Base-by-base conservation (phyloP, 2,329 filamentous ascomycete genomes). In the Meredithiella fracta region DNA sequence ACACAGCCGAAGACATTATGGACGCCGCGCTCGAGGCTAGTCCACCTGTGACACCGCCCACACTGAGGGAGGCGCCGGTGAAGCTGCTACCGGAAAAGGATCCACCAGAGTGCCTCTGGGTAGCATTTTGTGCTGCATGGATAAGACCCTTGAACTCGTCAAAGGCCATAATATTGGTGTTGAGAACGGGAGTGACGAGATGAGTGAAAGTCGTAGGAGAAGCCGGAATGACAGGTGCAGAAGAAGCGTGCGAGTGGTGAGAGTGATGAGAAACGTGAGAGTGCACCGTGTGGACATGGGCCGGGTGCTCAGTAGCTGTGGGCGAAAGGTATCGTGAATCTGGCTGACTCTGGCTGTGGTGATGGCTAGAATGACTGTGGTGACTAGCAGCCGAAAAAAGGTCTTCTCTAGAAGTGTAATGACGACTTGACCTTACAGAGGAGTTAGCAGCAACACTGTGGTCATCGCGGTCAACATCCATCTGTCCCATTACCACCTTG, bases 401-500 rank as follows among this genome's bases (percentile, higher is more conserved):
- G 23, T 71, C 70, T 25, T 75, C 71, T 9, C 78, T 73, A 57
- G 70, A 71, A 38, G 68, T 63, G 56, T 94, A 88, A 58, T 85
- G 79, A 61, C 80, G 84, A 65, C 79, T 80, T 52, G 84, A 72
- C 7, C 82, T 83, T 0, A 91, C 90, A 1, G 91, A 95, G 0
- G 25, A 51, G 38, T 68, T 85, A n/a, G 80, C 76, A 57, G 78
- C 79, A 47, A 75, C 80, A 52, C 82, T 77, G 61, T 79, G 75
- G 62, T 94, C 85, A 61, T 92, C 86, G 59, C 76, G 77, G 62
- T 87, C 80, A 11, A 79, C 74, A 23, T 76, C 78, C 80, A 96
- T 86, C 63, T 84, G 82, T 68, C 95, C 89, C 81, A 98, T 87
- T 60, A 96, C 88, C 20, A 79, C 75, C 69, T 98, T 98, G 60